Evolutionary conservation across 1,284 basidiomycete species (phyloP), one percentile per base, ranked within the genome.

Genomic region (Uromyces viciae-fabae): DNA sequence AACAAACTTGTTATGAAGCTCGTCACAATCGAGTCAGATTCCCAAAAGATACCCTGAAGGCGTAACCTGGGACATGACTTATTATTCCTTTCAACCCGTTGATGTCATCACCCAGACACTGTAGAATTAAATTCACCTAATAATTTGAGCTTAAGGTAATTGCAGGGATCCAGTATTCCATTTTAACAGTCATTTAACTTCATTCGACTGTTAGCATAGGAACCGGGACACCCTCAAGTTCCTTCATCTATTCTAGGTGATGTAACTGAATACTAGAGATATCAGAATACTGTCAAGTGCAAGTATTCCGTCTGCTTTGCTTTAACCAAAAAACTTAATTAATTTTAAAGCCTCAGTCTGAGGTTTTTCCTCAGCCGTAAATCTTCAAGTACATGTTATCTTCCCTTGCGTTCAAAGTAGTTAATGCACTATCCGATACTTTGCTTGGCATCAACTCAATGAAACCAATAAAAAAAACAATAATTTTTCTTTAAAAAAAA

Each of bases 391-490:
- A 22, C 25, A 28, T 43, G n/a, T 40, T 28, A 46, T 14, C 17
- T 69, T 15, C 66, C 66, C 19, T 58, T 31, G n/a, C 54, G 25
- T 33, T 17, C 25, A 52, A 46, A 52, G 33, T 52, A 36, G 17
- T 49, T 36, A 9, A 62, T 62, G 43, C 22, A 46, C n/a, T 52
- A 49, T 40, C n/a, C 33, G 46, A 71, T 14, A 17, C 42, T n/a
- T 42, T 42, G 9, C 42, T 19, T 15, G n/a, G 43, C 31, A 28
- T 43, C 38, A n/a, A n/a, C n/a, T 52, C 40, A 71, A 71, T 71
- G 68, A 71, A 49, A 49, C 4, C 68, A 33, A 52, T 46, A 33
- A 52, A 71, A 49, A 46, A 52, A n/a, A n/a, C n/a, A n/a, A n/a
- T n/a, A n/a, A n/a, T n/a, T n/a, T n/a, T 52, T 71, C 11, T 28